Percentiles rank a stretch among this genome's conserved stretches.
phyloP scores from a whole-genome alignment of 139 green algal species.

The Chlamydomonas applanata region DNA sequence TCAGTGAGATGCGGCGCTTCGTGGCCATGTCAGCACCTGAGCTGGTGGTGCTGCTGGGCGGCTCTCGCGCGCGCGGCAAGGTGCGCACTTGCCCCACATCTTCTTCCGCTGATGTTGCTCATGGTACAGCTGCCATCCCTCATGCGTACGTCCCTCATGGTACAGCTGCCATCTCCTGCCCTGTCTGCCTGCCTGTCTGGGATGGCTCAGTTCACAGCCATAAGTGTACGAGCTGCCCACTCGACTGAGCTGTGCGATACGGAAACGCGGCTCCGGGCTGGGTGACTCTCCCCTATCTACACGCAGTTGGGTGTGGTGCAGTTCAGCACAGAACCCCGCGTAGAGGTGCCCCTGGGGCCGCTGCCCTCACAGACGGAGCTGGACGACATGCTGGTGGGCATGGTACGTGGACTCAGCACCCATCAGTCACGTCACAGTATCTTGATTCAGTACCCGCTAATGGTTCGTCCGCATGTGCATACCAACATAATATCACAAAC shows the following conservation, averaged over 20 bases:
- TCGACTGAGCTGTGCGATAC: not conserved
- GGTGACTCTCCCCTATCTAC: not conserved
- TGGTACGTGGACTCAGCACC: not conserved
- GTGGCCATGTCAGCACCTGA: constrained; percentile 11
- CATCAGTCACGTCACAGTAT: not conserved
- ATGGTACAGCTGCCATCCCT: no score
- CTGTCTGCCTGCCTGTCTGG: no score
- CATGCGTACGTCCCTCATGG: no score
- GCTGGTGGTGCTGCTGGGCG: not conserved
- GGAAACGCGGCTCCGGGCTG: constrained; percentile 7
- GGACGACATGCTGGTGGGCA: not conserved
- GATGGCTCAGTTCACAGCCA: not conserved
- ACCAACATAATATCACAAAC: not conserved
- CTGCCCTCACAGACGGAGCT: constrained; percentile 8
- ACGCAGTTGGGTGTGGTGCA: constrained; percentile 59
- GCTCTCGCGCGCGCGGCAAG: not conserved
- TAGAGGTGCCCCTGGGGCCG: constrained; percentile 46
- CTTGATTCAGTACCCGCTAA: not conserved
- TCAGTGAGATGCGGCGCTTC: constrained; percentile 36
- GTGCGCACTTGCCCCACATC: not conserved
- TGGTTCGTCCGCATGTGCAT: not conserved
- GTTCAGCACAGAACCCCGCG: constrained; percentile 66
- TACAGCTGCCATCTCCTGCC: no score
- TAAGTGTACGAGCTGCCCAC: not conserved
- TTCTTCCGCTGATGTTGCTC: no score